A percentile compares a stretch with the other conserved stretches of the same genome.
These are phyloP conservation scores for Lasiosphaeria hispida DNA, from an alignment of 495 filamentous ascomycete species.

Conservation along the genomic window DNA sequence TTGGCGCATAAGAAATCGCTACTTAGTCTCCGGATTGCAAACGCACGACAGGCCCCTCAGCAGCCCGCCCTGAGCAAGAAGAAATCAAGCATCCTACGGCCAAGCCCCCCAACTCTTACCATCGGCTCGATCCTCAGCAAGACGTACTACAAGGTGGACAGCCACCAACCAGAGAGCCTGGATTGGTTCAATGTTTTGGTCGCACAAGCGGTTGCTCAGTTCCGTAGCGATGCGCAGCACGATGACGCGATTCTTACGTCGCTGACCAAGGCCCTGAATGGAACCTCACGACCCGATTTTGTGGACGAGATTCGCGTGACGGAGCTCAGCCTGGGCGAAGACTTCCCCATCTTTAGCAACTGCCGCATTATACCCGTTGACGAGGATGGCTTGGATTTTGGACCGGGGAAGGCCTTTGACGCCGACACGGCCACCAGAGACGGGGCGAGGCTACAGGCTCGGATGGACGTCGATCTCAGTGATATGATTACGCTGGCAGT, in stretches of 20 bases:
- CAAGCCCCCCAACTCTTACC: conserved; percentile 59
- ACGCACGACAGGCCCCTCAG: conserved; percentile 30
- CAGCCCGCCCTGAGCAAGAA: conserved; percentile 63
- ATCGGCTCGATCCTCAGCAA: conserved; percentile 90
- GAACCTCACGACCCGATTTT: conserved; percentile 80
- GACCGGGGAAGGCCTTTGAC: conserved; percentile 48
- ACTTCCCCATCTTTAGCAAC: conserved; percentile 98
- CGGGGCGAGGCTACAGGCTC: conserved; percentile 75
- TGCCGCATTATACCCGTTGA: conserved; percentile 88
- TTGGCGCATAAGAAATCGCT: conserved; percentile 67
- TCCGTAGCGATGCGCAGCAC: conserved; percentile 81
- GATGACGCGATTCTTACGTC: conserved; percentile 93
- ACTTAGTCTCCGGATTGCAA: conserved; percentile 49
- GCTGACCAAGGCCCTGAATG: conserved; percentile 85
- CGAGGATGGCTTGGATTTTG: conserved; percentile 56
- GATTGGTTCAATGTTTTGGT: conserved; percentile 99
- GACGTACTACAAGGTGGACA: conserved; percentile 95
- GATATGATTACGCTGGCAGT: conserved; percentile 92
- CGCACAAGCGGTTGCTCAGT: conserved; percentile 94
- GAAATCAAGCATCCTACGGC: conserved; percentile 69
- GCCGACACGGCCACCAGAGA: conserved; percentile 52
- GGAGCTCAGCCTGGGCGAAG: conserved; percentile 88
- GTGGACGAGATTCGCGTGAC: conserved; percentile 90
- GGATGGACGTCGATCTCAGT: conserved; percentile 95
- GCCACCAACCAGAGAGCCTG: conserved; percentile 95